A percentile compares a stretch with the other conserved stretches of the same genome.
Conservation (phyloP, 2,329 filamentous ascomycete genomes). For the Rhynchosporium agropyri region DNA sequence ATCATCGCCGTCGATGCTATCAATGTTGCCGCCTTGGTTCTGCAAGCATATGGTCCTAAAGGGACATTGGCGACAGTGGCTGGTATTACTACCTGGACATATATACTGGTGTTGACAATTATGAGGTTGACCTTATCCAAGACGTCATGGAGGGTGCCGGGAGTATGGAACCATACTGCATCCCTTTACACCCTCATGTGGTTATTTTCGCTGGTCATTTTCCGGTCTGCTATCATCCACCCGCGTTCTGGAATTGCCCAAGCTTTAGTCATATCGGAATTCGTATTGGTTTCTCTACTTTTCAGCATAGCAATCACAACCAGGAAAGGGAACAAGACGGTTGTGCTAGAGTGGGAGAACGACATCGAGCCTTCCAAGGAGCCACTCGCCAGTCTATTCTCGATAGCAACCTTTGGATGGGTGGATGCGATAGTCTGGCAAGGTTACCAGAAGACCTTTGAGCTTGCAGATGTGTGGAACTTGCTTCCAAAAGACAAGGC, state of each 20-base stretch:
- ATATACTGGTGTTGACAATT: constrained; percentile 73
- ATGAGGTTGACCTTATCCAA: constrained; percentile 70
- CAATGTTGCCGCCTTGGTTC: constrained; percentile 66
- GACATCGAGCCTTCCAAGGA: constrained; percentile 85
- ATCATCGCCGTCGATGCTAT: constrained; percentile 71
- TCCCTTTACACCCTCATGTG: constrained; percentile 81
- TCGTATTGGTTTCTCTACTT: constrained; percentile 73
- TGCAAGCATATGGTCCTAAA: constrained; percentile 59
- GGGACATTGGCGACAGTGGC: constrained; percentile 64
- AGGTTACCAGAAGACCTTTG: constrained; percentile 82
- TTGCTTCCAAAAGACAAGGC: constrained; percentile 87
- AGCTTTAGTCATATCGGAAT: constrained; percentile 71
- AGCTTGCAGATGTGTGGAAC: constrained; percentile 90
- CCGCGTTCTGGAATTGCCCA: constrained; percentile 65
- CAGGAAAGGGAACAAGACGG: constrained; percentile 87
- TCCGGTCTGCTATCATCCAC: constrained; percentile 84
- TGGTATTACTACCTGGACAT: constrained; percentile 76
- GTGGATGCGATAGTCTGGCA: constrained; percentile 86
- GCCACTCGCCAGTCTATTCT: constrained; percentile 85
- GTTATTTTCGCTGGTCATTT: constrained; percentile 73
- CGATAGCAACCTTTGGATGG: constrained; percentile 86
- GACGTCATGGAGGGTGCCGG: constrained; percentile 67
- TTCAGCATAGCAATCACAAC: constrained; percentile 77
- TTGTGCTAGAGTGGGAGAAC: constrained; percentile 86
- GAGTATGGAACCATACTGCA: constrained; percentile 92